Base-by-base conservation (phyloP, 805 yeast species). In the Candida sphagnicola region DNA sequence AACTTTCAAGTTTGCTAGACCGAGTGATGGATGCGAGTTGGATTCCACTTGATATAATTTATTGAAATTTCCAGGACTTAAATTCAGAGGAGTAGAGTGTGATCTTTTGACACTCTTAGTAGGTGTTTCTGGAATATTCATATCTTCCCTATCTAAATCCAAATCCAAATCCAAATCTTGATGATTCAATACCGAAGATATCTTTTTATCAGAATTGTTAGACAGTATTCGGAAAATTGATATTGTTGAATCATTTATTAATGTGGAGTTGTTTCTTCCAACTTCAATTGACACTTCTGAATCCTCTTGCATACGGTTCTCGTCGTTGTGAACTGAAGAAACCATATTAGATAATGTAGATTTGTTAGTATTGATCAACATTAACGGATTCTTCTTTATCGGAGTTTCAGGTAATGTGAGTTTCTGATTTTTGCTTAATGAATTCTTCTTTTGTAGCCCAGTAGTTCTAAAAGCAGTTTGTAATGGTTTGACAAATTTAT, bases 401-500 rank as follows among this genome's bases (percentile, higher is more conserved):
- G 74, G 74, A 1, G 74, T 68, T 35, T 68, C 73, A 0, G 74
- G 74, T 1, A 72, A 72, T 12, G 31, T 41, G 35, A 14, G 30
- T 8, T 31, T 48, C 39, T 33, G 14, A 32, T 10, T 30, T 29
- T 26, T 46, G 44, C 16, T 47, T 37, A 31, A 5, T 14, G 54
- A 57, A 50, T 56, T 66, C 64, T 59, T 80, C 65, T 61, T 83
- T 67, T 81, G 59, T 25, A 87, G 62, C 0, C 96, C 96, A 0
- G 85, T 65, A 2, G 90, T 75, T 56, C 78, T 72, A 59, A 87
- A 87, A 12, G 93, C 95, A 0, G 90, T 82, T 56, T 86, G 95
- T 28, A 87, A 69, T 2, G 96, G 96, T 54, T 83, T 85, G 16
- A 85, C 93, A 34, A 78, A 76, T 46, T 78, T 75, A 59, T 82